Percentiles rank a stretch among this genome's conserved stretches.
Conservation (phyloP, 352 stramenopile species). For the Phytophthora meadii region DNA sequence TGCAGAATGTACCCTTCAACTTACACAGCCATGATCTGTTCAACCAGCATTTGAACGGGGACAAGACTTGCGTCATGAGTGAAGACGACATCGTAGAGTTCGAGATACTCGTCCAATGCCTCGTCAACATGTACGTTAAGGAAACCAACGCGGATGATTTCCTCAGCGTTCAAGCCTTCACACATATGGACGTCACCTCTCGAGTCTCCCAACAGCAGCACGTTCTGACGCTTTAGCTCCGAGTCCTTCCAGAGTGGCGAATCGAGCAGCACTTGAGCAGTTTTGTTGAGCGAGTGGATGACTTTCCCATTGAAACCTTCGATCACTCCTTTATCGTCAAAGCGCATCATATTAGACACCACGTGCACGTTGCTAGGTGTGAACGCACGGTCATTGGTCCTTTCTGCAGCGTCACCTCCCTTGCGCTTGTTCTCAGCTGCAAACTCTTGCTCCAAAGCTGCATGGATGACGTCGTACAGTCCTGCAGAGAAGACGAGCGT, state of each 20-base stretch:
- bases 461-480: conserved; percentile 66
- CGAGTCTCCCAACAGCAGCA: conserved; percentile 75
- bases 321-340: conserved; percentile 50
- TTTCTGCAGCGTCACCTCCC: not conserved
- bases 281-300: conserved; percentile 87
- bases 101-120: conserved; percentile 65
- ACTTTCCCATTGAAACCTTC: conserved; percentile 64
- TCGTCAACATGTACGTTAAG: conserved; percentile 78
- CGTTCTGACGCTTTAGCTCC: conserved; percentile 60
- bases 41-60: conserved; percentile 53
- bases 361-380: conserved; percentile 71
- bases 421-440: conserved; percentile 18
- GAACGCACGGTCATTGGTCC: not conserved
- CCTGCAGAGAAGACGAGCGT: conserved; percentile 72
- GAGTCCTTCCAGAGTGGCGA: conserved; percentile 67
- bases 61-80: conserved; percentile 67
- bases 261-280: conserved; percentile 64
- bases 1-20: not conserved
- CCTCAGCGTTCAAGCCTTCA: conserved; percentile 56
- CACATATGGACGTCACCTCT: conserved; percentile 66
- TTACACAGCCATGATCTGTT: conserved; percentile 40
- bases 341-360: conserved; percentile 83
- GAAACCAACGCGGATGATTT: conserved; percentile 76
- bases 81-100: conserved; percentile 72
- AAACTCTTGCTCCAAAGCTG: conserved; percentile 57